These are phyloP conservation scores for Zalaria sp. DNA, from an alignment of 2,329 filamentous ascomycete species.

Conservation along the genomic window DNA sequence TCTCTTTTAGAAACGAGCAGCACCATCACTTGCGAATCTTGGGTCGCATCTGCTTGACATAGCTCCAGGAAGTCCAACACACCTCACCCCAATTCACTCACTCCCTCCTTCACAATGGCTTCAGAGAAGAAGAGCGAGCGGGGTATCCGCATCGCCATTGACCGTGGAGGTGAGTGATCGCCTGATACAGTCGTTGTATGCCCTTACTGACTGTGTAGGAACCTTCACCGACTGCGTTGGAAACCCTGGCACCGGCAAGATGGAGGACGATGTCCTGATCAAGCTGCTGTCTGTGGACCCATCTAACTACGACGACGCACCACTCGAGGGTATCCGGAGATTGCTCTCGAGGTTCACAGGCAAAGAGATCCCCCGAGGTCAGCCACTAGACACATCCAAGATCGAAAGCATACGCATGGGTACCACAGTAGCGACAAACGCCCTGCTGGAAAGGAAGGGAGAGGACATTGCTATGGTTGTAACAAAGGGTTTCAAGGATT, in stretches of 20 bases:
- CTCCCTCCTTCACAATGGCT: slow-evolving; percentile 3
- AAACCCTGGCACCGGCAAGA: slow-evolving; percentile 54
- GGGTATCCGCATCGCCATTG: slow-evolving; percentile 62
- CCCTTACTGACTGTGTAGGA: slow-evolving; percentile 50
- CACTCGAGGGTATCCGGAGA: slow-evolving; percentile 78
- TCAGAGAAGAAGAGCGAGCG: slow-evolving; percentile 23
- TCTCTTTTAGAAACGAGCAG: too few relatives aligned
- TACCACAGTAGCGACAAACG: slow-evolving; percentile 88
- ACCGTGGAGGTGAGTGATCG: slow-evolving; percentile 51
- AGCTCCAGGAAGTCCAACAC: too few relatives aligned
- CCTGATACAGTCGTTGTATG: slow-evolving; percentile 32
- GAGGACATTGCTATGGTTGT: slow-evolving; percentile 79
- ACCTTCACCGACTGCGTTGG: slow-evolving; percentile 83
- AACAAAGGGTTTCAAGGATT: slow-evolving; percentile 78
- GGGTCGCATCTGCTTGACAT: too few relatives aligned
- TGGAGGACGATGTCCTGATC: slow-evolving; percentile 64
- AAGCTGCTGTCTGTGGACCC: slow-evolving; percentile 86
- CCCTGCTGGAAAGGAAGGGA: slow-evolving; percentile 76
- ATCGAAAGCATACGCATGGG: slow-evolving; percentile 94
- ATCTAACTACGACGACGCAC: slow-evolving; percentile 79
- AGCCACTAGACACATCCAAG: slow-evolving; percentile 63
- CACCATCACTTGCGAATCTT: too few relatives aligned
- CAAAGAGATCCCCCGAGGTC: slow-evolving; percentile 63
- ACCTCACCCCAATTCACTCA: too few relatives aligned
- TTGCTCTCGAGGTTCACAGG: slow-evolving; percentile 66